Conservation (phyloP, 2,329 filamentous ascomycete species). For the Exserohilum rostratum region DNA sequence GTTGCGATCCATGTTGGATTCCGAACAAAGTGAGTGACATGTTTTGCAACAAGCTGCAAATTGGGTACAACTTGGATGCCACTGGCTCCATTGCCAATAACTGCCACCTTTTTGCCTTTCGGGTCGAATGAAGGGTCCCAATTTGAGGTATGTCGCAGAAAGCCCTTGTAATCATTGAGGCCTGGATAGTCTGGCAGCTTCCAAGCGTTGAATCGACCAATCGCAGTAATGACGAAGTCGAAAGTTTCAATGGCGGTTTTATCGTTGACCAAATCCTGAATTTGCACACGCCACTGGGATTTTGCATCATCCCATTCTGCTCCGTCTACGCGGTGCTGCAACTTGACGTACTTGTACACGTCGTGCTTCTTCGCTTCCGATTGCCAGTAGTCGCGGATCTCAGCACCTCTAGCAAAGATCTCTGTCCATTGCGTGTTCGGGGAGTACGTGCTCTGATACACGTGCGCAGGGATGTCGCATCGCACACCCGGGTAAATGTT, state of each 20-base stretch:
- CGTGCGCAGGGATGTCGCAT: conserved; percentile 44
- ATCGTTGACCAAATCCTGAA: conserved; percentile 58
- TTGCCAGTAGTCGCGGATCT: conserved; percentile 53
- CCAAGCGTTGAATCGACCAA: conserved; percentile 43
- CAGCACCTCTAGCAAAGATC: conserved; percentile 49
- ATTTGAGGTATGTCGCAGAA: conserved; percentile 38
- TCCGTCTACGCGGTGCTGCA: conserved; percentile 47
- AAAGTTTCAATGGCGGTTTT: conserved; percentile 30
- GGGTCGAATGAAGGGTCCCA: conserved; percentile 55
- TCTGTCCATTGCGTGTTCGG: conserved; percentile 53
- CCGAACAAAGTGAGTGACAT: conserved; percentile 62
- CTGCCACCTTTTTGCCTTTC: conserved; percentile 62
- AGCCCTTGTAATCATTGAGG: conserved; percentile 36
- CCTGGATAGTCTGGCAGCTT: conserved; percentile 40
- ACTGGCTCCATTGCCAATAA: conserved; percentile 69
- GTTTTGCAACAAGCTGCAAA: conserved; percentile 59
- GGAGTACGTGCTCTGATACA: conserved; percentile 52
- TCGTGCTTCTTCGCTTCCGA: conserved; percentile 48
- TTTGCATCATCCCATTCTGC: conserved; percentile 48
- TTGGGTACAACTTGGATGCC: conserved; percentile 69
- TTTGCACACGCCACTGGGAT: conserved; percentile 65
- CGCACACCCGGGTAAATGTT: conserved; percentile 44
- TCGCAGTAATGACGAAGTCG: conserved; percentile 48
- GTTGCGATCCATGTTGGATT: conserved; percentile 63
- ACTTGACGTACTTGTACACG: conserved; percentile 48